A percentile compares a stretch with the other conserved stretches of the same genome.
Conservation (phyloP, 2,329 filamentous ascomycete genomes). For the Fonsecaea nubica region DNA sequence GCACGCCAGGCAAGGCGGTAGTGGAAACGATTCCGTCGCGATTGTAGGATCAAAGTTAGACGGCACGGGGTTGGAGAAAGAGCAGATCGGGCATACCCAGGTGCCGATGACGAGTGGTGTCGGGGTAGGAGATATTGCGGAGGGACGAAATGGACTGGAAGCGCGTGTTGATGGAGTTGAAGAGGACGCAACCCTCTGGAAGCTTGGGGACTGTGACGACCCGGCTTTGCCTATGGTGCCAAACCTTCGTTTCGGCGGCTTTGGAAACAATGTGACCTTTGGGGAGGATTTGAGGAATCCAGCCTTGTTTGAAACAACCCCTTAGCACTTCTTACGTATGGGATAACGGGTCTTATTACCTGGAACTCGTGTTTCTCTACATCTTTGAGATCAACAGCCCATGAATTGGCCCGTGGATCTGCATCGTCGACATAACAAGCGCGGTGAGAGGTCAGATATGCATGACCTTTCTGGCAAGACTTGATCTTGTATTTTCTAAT, state of each 20-base stretch:
- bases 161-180: slow-evolving; percentile 44
- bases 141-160: slow-evolving; percentile 44
- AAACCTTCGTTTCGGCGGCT: slow-evolving; percentile 72
- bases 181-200: slow-evolving; percentile 37
- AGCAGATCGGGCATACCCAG: slow-evolving; percentile 96
- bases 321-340: slow-evolving; percentile 24
- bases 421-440: slow-evolving; percentile 92
- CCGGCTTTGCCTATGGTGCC: slow-evolving; percentile 60
- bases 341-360: slow-evolving; percentile 54
- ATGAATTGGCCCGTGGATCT: slow-evolving; percentile 82
- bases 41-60: slow-evolving; percentile 89
- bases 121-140: slow-evolving; percentile 46
- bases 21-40: slow-evolving; percentile 76
- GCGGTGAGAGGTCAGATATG: slow-evolving; percentile 94
- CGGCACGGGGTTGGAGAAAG: slow-evolving; percentile 89
- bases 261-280: slow-evolving; percentile 88
- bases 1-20: slow-evolving; percentile 88
- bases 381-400: slow-evolving; percentile 86
- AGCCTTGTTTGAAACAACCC: slow-evolving; percentile 65
- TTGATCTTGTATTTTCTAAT: slow-evolving; percentile 90
- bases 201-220: slow-evolving; percentile 39
- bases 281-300: slow-evolving; percentile 94
- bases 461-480: slow-evolving; percentile 92
- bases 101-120: slow-evolving; percentile 64
- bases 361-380: slow-evolving; percentile 91